These are phyloP conservation scores for Aspergillus sclerotialis DNA, from an alignment of 2,329 filamentous ascomycete genomes.

Conservation along the genomic window DNA sequence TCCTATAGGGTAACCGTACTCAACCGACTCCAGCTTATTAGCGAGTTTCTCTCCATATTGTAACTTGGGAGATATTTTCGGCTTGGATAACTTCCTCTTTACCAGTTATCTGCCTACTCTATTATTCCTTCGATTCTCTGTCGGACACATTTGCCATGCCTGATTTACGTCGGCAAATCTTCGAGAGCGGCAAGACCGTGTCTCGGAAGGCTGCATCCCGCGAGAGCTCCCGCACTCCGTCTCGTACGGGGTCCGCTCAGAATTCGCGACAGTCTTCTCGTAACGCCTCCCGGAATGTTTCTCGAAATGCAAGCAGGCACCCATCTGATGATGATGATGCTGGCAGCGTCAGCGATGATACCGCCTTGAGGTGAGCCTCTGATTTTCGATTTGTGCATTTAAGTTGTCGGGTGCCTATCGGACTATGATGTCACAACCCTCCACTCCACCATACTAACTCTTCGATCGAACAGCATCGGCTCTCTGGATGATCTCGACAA, in stretches of 20 bases:
- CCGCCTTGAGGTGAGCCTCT: slow-evolving; percentile 46
- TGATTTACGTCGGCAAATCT: slow-evolving; percentile 49
- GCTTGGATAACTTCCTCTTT: no score
- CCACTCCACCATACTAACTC: not conserved
- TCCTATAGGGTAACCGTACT: not conserved
- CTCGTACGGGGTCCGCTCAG: slow-evolving; percentile 45
- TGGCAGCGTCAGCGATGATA: slow-evolving; percentile 51
- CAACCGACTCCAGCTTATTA: no score
- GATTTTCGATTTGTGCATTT: slow-evolving; percentile 24
- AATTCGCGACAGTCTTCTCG: slow-evolving; percentile 50
- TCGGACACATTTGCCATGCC: slow-evolving; percentile 39
- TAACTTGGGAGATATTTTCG: no score
- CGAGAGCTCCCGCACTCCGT: slow-evolving; percentile 46
- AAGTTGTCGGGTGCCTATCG: slow-evolving; percentile 10
- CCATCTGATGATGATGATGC: slow-evolving; percentile 54
- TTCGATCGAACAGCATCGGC: slow-evolving; percentile 42
- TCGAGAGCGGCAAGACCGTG: slow-evolving; percentile 59
- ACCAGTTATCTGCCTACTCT: no score
- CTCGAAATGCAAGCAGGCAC: slow-evolving; percentile 48
- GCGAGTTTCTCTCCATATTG: no score
- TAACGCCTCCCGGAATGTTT: slow-evolving; percentile 42
- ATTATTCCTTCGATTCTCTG: no score
- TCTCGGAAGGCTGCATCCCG: slow-evolving; percentile 56
- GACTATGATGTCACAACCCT: slow-evolving; percentile 29
- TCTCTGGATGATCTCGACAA: slow-evolving; percentile 60